Evolutionary conservation across 2,329 filamentous ascomycete species (phyloP).

Genomic region (Penicillium sp.): DNA sequence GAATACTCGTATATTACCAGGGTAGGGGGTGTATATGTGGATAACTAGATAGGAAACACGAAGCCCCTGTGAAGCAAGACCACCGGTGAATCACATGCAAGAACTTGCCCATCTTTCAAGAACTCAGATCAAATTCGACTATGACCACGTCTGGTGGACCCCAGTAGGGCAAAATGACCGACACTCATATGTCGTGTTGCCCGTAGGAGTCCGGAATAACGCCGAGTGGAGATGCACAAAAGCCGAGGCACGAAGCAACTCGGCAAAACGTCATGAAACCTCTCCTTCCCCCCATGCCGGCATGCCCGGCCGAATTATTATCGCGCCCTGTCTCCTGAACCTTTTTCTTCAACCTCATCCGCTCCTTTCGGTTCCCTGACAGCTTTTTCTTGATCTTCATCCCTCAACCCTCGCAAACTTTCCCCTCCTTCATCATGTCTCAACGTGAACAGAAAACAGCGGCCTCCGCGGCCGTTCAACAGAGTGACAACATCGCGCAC

Average conservation of each 20-base stretch:
- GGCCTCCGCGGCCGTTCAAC: constrained; percentile 64
- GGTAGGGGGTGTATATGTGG: background rate
- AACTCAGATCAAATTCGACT: background rate
- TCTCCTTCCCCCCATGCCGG: constrained; percentile 6
- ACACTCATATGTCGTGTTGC: background rate
- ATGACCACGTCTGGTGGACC: background rate
- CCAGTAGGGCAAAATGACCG: background rate
- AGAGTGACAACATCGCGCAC: constrained; percentile 95
- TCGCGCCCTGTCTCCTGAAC: constrained; percentile 18
- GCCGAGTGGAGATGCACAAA: constrained; percentile 12
- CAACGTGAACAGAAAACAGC: constrained; percentile 40
- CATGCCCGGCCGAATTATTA: constrained; percentile 28
- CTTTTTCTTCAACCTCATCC: constrained; percentile 6
- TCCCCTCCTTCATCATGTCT: constrained; percentile 33
- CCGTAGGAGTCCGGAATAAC: constrained; percentile 11
- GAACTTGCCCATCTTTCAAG: background rate
- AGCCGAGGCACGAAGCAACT: constrained; percentile 33
- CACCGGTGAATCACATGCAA: background rate
- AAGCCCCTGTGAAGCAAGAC: background rate
- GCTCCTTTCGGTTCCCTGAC: constrained; percentile 6
- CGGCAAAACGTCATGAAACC: constrained; percentile 38
- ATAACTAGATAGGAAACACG: background rate
- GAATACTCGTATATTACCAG: no score
- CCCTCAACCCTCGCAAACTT: background rate
- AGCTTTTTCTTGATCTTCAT: background rate